Evolutionary conservation across 129 eudicot species (phyloP).

Genomic region (Glebionis coronaria): DNA sequence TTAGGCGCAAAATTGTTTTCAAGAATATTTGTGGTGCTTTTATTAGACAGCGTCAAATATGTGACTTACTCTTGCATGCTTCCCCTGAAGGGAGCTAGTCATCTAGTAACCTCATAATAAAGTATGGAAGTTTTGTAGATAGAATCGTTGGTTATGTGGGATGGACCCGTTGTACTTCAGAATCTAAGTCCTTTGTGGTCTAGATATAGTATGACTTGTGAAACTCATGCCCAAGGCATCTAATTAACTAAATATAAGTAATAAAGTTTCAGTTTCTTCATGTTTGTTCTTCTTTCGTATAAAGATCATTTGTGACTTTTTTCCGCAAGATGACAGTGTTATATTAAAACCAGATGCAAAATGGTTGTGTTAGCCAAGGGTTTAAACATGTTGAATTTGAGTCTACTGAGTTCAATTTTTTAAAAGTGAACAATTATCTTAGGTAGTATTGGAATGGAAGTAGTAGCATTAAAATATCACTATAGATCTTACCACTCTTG

Average conservation of each 20-base stretch:
- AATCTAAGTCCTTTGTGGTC: constrained; percentile 14
- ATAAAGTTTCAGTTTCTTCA: not conserved
- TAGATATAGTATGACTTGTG: constrained; percentile 8
- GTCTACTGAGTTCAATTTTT: too few relatives aligned
- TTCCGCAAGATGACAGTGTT: too few relatives aligned
- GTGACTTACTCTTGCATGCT: constrained; percentile 97
- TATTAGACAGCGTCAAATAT: constrained; percentile 92
- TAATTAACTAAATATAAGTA: constrained; percentile 17
- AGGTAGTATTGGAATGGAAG: too few relatives aligned
- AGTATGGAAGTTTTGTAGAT: constrained; percentile 26
- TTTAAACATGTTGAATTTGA: too few relatives aligned
- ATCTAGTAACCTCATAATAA: constrained; percentile 58
- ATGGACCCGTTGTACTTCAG: constrained; percentile 6
- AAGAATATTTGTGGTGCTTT: constrained; percentile 87
- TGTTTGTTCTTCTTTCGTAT: not conserved
- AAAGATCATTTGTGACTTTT: too few relatives aligned
- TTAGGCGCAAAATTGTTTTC: constrained; percentile 64
- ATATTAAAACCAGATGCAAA: too few relatives aligned
- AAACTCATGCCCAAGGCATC: constrained; percentile 15
- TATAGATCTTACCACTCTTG: too few relatives aligned
- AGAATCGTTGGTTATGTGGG: not conserved
- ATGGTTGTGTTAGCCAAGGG: too few relatives aligned
- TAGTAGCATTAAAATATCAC: too few relatives aligned
- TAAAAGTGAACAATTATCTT: too few relatives aligned
- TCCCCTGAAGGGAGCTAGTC: constrained; percentile 68